phyloP scores from a whole-genome alignment of 805 yeast species.

The Candida peoriensis region DNA sequence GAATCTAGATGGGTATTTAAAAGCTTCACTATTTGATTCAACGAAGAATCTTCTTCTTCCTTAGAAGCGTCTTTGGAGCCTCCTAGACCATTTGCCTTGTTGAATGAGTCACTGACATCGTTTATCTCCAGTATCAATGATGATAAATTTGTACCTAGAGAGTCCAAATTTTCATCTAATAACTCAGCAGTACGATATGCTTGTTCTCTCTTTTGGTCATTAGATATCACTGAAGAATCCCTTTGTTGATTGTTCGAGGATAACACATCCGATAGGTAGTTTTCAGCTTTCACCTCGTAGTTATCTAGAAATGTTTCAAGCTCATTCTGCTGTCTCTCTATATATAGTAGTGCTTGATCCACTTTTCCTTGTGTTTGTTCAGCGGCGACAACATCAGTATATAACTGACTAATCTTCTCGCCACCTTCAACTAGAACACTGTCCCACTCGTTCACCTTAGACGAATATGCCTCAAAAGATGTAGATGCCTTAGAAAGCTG shows the following conservation, averaged over 20 bases:
- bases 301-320: conserved; percentile 75
- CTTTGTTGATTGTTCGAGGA: conserved; percentile 26
- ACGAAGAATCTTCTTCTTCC: conserved; percentile 39
- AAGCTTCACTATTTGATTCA: conserved; percentile 71
- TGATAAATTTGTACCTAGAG: conserved; percentile 69
- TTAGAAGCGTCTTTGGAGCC: conserved; percentile 26
- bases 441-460: conserved; percentile 82
- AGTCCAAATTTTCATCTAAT: conserved; percentile 74
- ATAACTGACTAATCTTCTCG: conserved; percentile 72
- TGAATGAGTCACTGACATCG: conserved; percentile 74
- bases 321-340: conserved; percentile 90
- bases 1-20: conserved; percentile 88
- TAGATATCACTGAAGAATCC: conserved; percentile 37
- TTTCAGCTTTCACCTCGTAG: conserved; percentile 53
- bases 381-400: conserved; percentile 72
- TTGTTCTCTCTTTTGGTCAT: conserved; percentile 84
- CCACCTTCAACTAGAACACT: conserved; percentile 77
- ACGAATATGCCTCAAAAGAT: conserved; percentile 71
- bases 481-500: conserved; percentile 70
- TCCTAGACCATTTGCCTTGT: conserved; percentile 48
- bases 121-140: conserved; percentile 78
- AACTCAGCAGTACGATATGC: conserved; percentile 85
- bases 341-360: conserved; percentile 81
- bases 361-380: conserved; percentile 81
- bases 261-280: conserved; percentile 30